phyloP scores from a whole-genome alignment of 1,284 basidiomycete genomes.

The Rhodotorula sp. region DNA sequence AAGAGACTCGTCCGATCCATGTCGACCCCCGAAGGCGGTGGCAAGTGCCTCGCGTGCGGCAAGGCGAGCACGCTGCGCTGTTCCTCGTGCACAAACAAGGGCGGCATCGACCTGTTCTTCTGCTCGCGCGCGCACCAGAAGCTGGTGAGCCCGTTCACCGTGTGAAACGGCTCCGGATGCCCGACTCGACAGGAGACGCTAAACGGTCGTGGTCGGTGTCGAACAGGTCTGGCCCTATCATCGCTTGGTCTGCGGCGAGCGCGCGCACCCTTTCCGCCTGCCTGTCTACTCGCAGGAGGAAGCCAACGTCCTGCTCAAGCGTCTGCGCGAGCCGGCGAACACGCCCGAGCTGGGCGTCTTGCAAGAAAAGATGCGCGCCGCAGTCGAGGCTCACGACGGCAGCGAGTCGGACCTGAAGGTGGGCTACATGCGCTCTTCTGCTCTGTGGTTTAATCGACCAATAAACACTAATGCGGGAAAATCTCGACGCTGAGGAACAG shows the following conservation, averaged over 20 bases:
- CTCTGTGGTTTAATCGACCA: too few relatives aligned
- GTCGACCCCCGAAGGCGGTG: too few relatives aligned
- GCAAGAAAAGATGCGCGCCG: neutral
- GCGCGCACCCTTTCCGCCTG: neutral
- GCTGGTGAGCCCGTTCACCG: neutral
- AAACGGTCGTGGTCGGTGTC: too few relatives aligned
- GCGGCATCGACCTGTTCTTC: neutral
- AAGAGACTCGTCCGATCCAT: too few relatives aligned
- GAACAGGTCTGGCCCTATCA: neutral
- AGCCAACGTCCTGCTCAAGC: neutral
- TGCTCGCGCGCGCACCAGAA: slow-evolving; percentile 4
- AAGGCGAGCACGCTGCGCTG: neutral
- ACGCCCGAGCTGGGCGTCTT: neutral
- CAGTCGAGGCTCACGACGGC: neutral
- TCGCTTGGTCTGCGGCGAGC: neutral
- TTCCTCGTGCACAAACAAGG: neutral
- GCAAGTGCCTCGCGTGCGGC: slow-evolving; percentile 4
- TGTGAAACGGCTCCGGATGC: too few relatives aligned
- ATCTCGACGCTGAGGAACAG: neutral
- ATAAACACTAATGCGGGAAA: neutral
- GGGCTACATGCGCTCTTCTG: neutral
- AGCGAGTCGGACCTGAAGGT: neutral
- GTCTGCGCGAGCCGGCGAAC: neutral
- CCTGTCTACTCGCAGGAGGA: neutral
- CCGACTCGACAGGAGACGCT: too few relatives aligned